Evolutionary conservation across 2,329 filamentous ascomycete genomes (phyloP), one percentile per base, ranked within the genome.

Genomic region (Aureobasidium sp.): DNA sequence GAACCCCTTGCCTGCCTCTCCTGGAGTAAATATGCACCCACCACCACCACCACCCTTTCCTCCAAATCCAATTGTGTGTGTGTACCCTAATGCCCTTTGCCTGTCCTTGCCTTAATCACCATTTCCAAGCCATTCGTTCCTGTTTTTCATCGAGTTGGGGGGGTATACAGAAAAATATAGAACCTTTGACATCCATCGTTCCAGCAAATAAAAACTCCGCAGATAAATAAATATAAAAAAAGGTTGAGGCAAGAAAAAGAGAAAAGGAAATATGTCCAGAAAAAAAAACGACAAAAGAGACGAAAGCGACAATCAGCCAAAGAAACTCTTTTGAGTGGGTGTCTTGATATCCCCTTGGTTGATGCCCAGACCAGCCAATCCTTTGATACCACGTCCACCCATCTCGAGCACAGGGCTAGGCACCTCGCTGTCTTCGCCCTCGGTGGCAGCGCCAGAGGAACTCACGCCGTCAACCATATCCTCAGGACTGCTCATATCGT

Each of bases 251-350:
- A n/a, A n/a, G n/a, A 27, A 54, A 42, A 27, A 35, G 33, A 35
- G 33, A 35, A 15, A 35, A 35, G 33, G 33, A 15, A 35, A 13
- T 11, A 35, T 3, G 9, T 29, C 27, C 27, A 29, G 27, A 29
- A 29, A 29, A 37, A 31, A 23, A 27, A 27, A 27, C 3, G 37
- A 31, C 23, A 15, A 33, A 13, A 10, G 11, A 15, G 10, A 19
- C 11, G 17, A 35, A 13, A 57, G 4, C 21, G 19, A 7, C 9
- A 29, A 57, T 50, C 38, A 57, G 33, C 43, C 60, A 38, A 62
- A 62, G 40, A 62, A 62, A 21, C 54, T 57, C 38, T 62, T 49
- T 31, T 59, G 53, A 8, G 60, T 62, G 10, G 60, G 60, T 23
- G 54, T 62, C 23, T 61, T 40, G 23, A 57, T 17, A n/a, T 57